Evolutionary conservation across 1,284 basidiomycete species (phyloP).

Genomic region (Papiliotrema laurentii): DNA sequence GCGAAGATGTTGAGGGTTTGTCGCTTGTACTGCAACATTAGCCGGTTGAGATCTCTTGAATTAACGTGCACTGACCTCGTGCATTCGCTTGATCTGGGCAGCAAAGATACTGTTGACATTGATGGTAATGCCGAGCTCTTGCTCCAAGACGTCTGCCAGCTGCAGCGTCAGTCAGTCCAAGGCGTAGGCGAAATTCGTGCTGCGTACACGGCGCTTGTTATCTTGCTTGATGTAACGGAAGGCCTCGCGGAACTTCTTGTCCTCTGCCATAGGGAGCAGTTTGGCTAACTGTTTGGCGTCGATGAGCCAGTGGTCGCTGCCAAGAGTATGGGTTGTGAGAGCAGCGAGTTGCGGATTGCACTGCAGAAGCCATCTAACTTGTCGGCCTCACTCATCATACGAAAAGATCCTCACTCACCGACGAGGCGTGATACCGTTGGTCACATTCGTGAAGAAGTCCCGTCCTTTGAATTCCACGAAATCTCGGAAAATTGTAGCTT

Average conservation of each 20-base stretch:
- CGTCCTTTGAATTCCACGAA: constrained; percentile 54
- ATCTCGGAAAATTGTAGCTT: constrained; percentile 78
- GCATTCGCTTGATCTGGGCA: constrained; percentile 77
- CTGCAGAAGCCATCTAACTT: constrained; percentile 76
- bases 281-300: constrained; percentile 40
- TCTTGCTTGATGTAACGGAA: constrained; percentile 80
- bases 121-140: constrained; percentile 64
- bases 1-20: constrained; percentile 53
- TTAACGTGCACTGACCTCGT: constrained; percentile 25
- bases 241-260: constrained; percentile 65
- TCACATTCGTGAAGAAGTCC: constrained; percentile 48
- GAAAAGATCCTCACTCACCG: constrained; percentile 14
- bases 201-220: constrained; percentile 66
- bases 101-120: constrained; percentile 77
- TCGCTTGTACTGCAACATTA: constrained; percentile 73
- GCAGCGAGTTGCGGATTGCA: constrained; percentile 81
- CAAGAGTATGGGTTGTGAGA: constrained; percentile 76
- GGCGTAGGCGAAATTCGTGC: not conserved
- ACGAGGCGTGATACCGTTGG: constrained; percentile 45
- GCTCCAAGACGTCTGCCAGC: constrained; percentile 67
- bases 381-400: constrained; percentile 1
- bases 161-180: constrained; percentile 16
- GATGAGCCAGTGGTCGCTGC: constrained; percentile 74
- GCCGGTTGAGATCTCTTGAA: too few relatives aligned
- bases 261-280: constrained; percentile 58